Conservation (phyloP, 805 yeast species). For the Hanseniaspora valbyensis region DNA sequence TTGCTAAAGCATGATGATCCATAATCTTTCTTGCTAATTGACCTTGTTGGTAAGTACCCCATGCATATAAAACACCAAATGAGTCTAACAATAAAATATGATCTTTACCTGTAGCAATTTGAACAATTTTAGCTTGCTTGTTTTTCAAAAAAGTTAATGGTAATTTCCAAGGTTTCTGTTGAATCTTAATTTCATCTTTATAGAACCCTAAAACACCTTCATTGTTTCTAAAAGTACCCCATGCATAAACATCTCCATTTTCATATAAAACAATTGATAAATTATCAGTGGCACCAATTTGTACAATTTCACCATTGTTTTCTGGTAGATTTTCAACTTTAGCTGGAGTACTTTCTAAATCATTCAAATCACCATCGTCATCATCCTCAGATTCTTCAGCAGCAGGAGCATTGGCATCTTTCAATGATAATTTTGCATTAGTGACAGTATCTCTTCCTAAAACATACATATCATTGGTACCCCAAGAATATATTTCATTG, state of each 20-base stretch:
- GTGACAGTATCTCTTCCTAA: constrained; percentile 73
- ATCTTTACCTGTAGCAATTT: constrained; percentile 86
- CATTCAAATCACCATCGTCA: constrained; percentile 79
- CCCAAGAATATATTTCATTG: constrained; percentile 95
- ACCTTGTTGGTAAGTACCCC: constrained; percentile 95
- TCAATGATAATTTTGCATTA: constrained; percentile 49
- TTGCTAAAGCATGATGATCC: constrained; percentile 39
- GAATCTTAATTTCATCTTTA: constrained; percentile 50
- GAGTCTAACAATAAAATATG: constrained; percentile 78
- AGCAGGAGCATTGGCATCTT: no score
- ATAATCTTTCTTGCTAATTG: constrained; percentile 80
- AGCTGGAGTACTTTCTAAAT: constrained; percentile 80
- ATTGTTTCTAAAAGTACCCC: constrained; percentile 94
- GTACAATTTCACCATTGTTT: constrained; percentile 48
- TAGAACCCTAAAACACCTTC: constrained; percentile 81
- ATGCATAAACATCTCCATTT: constrained; percentile 83
- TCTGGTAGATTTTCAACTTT: constrained; percentile 57
- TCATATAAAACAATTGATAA: constrained; percentile 68
- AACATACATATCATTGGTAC: constrained; percentile 85
- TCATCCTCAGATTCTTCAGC: constrained; percentile 48
- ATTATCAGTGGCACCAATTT: constrained; percentile 85
- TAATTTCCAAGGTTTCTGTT: constrained; percentile 56
- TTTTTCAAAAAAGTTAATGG: constrained; percentile 26
- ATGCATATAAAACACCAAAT: constrained; percentile 79
- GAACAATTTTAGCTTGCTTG: constrained; percentile 57